A percentile compares a stretch with the other conserved stretches of the same genome.
Evolutionary conservation across 495 filamentous ascomycete species (phyloP).

Genomic region (Penicillium canariense): DNA sequence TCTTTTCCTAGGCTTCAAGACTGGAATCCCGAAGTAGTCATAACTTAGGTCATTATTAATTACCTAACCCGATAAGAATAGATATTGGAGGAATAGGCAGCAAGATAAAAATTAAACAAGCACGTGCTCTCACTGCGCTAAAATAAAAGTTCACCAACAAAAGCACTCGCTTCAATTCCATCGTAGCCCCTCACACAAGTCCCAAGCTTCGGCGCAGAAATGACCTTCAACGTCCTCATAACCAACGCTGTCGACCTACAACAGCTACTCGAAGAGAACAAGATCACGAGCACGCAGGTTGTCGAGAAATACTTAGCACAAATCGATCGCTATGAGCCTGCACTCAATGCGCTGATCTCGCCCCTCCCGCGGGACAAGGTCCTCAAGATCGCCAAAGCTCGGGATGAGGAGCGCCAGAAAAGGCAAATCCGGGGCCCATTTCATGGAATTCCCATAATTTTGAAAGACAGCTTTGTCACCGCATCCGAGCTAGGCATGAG

Average conservation of each 20-base stretch:
- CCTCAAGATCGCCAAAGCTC: conserved; percentile 16
- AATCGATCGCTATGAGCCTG: conserved; percentile 45
- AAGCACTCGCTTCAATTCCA: not conserved
- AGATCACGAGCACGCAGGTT: conserved; percentile 44
- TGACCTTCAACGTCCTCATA: conserved; percentile 33
- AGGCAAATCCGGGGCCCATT: conserved; percentile 32
- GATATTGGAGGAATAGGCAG: not conserved
- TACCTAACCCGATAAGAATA: not conserved
- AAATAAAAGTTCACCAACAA: not conserved
- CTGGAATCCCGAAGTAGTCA: not conserved
- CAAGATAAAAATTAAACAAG: not conserved
- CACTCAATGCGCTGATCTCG: conserved; percentile 33
- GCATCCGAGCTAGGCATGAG: conserved; percentile 22
- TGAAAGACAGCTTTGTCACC: conserved; percentile 31
- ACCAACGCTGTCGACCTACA: conserved; percentile 45
- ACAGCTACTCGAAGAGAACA: conserved; percentile 32
- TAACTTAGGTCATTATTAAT: not conserved
- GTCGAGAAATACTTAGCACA: conserved; percentile 47
- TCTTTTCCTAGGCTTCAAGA: not conserved
- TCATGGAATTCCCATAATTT: conserved; percentile 43
- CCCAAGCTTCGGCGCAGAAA: not conserved
- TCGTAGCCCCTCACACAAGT: not conserved
- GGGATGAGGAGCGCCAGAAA: conserved; percentile 34
- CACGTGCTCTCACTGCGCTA: not conserved
- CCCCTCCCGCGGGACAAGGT: conserved; percentile 32